Conservation (phyloP, 257 asterid species). For the Petunia secreta region DNA sequence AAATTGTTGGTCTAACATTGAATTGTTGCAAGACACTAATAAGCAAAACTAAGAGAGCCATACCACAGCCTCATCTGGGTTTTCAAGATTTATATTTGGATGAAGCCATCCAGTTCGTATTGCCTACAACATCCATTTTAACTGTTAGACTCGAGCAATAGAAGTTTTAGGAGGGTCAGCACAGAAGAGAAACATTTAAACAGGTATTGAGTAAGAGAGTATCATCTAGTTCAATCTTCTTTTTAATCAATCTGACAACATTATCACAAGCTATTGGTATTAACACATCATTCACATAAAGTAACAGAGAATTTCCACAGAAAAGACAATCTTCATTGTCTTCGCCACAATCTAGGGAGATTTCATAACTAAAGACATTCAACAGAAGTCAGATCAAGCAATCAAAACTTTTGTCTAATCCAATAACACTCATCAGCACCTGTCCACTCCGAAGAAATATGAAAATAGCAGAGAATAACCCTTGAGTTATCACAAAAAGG, state of each 20-base stretch:
- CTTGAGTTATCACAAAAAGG: no score
- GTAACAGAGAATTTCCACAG: background rate
- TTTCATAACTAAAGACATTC: background rate
- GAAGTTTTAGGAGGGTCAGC: background rate
- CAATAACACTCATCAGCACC: background rate
- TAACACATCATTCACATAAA: background rate
- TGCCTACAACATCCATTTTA: slow-evolving; percentile 36
- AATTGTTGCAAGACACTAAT: background rate
- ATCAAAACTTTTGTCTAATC: background rate
- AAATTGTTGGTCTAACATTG: background rate
- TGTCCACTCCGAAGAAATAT: no score
- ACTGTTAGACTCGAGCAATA: background rate
- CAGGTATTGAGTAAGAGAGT: no score
- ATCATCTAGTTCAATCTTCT: no score
- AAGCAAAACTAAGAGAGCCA: slow-evolving; percentile 5
- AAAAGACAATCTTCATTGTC: background rate
- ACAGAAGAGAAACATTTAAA: background rate
- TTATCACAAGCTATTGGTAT: background rate
- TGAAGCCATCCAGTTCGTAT: slow-evolving; percentile 59
- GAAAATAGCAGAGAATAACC: no score
- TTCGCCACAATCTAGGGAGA: background rate
- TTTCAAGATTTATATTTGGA: slow-evolving; percentile 56
- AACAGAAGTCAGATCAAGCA: background rate
- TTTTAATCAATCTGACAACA: background rate
- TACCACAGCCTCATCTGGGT: slow-evolving; percentile 51